phyloP scores from a whole-genome alignment of 2,329 filamentous ascomycete species.

The Pestalotiopsis sp. region DNA sequence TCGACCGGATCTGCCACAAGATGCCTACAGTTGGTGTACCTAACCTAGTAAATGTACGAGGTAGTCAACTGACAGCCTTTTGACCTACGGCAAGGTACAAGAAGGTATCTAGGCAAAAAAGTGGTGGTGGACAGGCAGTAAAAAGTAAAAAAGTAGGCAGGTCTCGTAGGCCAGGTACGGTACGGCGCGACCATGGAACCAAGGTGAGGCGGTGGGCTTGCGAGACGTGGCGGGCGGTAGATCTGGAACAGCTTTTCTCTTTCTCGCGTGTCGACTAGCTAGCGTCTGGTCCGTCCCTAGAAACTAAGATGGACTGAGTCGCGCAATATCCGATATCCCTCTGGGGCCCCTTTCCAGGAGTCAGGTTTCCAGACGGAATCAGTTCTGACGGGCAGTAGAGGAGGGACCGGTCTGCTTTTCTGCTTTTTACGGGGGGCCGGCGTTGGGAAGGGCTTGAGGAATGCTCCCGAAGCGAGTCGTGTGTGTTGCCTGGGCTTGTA shows the following conservation, averaged over 20 bases:
- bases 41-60: no score
- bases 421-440: not conserved
- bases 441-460: not conserved
- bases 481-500: not conserved
- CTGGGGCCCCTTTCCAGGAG: constrained; percentile 1
- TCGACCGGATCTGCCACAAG: no score
- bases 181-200: not conserved
- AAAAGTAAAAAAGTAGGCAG: not conserved
- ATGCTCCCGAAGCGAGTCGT: constrained; percentile 5
- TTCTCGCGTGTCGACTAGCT: constrained; percentile 2
- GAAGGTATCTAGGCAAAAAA: not conserved
- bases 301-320: constrained; percentile 2
- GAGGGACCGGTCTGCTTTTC: not conserved
- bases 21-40: not conserved
- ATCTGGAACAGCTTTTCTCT: not conserved
- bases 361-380: not conserved
- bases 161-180: not conserved
- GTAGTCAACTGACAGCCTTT: not conserved
- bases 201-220: not conserved
- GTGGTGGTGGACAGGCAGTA: no score
- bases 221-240: not conserved
- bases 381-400: not conserved
- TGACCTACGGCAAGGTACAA: not conserved
- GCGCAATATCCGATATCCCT: constrained; percentile 3
- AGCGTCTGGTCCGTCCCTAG: not conserved